Base-by-base conservation (phyloP, 163 green algal species). In the Chlamydomonas reinhardtii region DNA sequence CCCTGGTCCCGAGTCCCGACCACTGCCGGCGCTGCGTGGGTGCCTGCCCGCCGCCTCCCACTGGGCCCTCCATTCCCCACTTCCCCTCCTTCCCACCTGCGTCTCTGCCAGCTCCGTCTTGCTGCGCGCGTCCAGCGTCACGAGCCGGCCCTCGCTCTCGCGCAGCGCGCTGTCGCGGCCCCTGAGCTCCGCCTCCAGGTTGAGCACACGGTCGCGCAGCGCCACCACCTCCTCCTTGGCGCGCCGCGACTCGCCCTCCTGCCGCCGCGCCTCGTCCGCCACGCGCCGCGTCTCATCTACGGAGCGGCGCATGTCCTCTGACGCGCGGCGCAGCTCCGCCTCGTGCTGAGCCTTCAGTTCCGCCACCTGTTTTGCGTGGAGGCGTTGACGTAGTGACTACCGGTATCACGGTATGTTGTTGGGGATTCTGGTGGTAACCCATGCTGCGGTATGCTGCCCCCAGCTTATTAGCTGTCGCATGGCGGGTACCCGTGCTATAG, bases 31-130 rank as follows among this genome's bases (percentile, higher is more conserved):
- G n/a, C n/a, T n/a, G n/a, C n/a, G n/a, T n/a, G n/a, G n/a, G n/a
- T n/a, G n/a, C n/a, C n/a, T n/a, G n/a, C n/a, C n/a, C n/a, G n/a
- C n/a, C n/a, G n/a, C n/a, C n/a, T n/a, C n/a, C n/a, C n/a, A n/a
- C n/a, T n/a, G n/a, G 39, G 39, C 39, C 39, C 39, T 8, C 39
- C 39, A 48, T 8, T 48, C 39, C 39, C 8, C 8, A 5, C 39
- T 48, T 48, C 8, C 39, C 39, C 8, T 8, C 39, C 8, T 48
- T 48, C 48, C 2, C 73, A 90, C 89, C 89, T 92, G 84, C 31
- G 64, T 68, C 80, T 92, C 84, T 15, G 89, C 84, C 62, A 92
- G 37, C 22, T 84, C 54, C 29, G 86, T 82, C 75, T 92, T 92
- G 79, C 0, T 70, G 64, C 84, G 70, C 16, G 88, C 73, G 56